Conservation (phyloP, 768 basidiomycete genomes). For the Pholiota molesta region DNA sequence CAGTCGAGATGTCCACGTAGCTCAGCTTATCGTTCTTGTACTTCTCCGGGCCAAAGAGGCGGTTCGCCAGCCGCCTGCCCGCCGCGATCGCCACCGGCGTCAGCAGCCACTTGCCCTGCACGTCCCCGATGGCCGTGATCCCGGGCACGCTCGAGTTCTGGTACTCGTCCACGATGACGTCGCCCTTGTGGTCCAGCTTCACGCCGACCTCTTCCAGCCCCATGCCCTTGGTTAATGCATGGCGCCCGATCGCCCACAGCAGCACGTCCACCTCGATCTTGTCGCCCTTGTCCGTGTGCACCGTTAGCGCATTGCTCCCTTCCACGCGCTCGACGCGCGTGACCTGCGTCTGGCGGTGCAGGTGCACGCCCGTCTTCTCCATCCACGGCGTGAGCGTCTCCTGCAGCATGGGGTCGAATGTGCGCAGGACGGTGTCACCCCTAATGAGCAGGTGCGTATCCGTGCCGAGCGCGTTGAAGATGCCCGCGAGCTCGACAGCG, state of each 20-base stretch:
- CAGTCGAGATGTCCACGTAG: slow-evolving; percentile 91
- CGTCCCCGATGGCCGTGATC: slow-evolving; percentile 88
- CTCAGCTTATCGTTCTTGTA: slow-evolving; percentile 86
- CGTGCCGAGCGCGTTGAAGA: slow-evolving; percentile 87
- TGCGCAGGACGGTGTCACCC: slow-evolving; percentile 85
- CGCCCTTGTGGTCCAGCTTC: slow-evolving; percentile 75
- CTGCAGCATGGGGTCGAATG: slow-evolving; percentile 88
- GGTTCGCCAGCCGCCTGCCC: slow-evolving; percentile 84
- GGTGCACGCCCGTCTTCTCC: slow-evolving; percentile 89
- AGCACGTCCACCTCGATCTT: slow-evolving; percentile 83
- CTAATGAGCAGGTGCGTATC: slow-evolving; percentile 95
- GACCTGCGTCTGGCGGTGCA: slow-evolving; percentile 82
- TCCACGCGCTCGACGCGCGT: slow-evolving; percentile 74
- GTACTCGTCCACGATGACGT: slow-evolving; percentile 88
- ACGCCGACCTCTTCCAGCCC: slow-evolving; percentile 81
- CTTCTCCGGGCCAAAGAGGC: slow-evolving; percentile 85
- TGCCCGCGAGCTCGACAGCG: slow-evolving; percentile 94
- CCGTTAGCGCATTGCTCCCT: slow-evolving; percentile 65
- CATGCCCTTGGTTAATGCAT: slow-evolving; percentile 75
- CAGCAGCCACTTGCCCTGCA: slow-evolving; percentile 87
- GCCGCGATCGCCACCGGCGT: slow-evolving; percentile 99
- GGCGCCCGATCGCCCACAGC: slow-evolving; percentile 94
- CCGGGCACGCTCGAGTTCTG: slow-evolving; percentile 78
- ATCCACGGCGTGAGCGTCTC: slow-evolving; percentile 88
- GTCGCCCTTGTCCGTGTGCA: slow-evolving; percentile 77